Conservation (phyloP, 2,329 filamentous ascomycete species). For the Penicillium fuscoglaucum region DNA sequence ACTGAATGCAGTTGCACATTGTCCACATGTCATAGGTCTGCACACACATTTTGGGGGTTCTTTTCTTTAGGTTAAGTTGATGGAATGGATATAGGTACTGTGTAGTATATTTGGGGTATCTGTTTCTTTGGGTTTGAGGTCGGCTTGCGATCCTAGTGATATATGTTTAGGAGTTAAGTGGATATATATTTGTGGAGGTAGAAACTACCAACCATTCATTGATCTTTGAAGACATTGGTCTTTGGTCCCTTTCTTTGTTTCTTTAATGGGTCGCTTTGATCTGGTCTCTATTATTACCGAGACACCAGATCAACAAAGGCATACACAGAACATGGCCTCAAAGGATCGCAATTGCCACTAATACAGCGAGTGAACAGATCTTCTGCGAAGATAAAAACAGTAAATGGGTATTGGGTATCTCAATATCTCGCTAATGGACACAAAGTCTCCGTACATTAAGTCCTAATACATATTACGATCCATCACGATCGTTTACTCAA, state of each 20-base stretch:
- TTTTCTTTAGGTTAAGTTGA: too few relatives aligned
- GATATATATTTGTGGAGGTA: neutral
- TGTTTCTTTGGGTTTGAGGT: neutral
- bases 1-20: conserved; percentile 4
- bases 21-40: conserved; percentile 2
- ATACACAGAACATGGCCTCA: neutral
- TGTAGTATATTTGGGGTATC: neutral
- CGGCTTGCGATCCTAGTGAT: too few relatives aligned
- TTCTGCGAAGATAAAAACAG: neutral
- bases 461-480: neutral
- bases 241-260: neutral
- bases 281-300: neutral
- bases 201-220: neutral
- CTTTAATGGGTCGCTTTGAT: neutral
- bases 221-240: neutral
- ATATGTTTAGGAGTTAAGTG: neutral
- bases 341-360: neutral
- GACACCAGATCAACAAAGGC: neutral
- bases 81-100: neutral
- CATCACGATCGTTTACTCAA: conserved; percentile 47
- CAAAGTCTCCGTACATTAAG: neutral
- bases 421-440: too few relatives aligned
- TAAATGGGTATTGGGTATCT: neutral
- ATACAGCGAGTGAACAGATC: neutral
- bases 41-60: neutral